phyloP scores from a whole-genome alignment of 495 filamentous ascomycete genomes.

The Neurospora sp. region DNA sequence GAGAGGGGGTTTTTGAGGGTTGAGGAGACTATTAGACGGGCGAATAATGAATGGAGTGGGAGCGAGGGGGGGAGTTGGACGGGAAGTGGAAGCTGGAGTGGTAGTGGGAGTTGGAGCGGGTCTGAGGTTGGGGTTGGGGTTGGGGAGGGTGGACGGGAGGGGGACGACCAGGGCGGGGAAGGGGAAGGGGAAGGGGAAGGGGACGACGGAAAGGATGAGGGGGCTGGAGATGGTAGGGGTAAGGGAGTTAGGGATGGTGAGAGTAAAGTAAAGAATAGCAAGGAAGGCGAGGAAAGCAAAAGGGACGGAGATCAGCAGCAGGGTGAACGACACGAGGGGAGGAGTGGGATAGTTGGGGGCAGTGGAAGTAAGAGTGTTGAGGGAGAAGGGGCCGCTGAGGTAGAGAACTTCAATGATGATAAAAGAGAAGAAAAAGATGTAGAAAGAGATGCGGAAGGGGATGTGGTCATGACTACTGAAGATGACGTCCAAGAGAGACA shows the following conservation, averaged over 20 bases:
- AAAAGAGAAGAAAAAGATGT: background rate
- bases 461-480: conserved; percentile 6
- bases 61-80: conserved; percentile 17
- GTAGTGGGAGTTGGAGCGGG: conserved; percentile 18
- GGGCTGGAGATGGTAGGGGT: background rate
- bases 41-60: conserved; percentile 10
- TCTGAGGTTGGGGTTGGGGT: conserved; percentile 15
- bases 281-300: background rate
- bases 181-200: background rate
- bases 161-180: too few species aligned
- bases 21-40: conserved; percentile 74
- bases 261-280: background rate
- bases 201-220: conserved; percentile 8
- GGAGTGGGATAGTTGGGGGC: background rate
- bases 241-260: background rate
- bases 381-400: background rate
- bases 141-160: background rate
- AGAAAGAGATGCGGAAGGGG: conserved; percentile 5
- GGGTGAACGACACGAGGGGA: background rate
- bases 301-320: background rate
- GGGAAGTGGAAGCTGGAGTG: background rate
- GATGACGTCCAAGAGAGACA: background rate
- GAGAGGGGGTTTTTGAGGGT: conserved; percentile 83
- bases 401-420: background rate
- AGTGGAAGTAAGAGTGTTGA: background rate